Conservation (phyloP, 352 stramenopile genomes). For the Phytophthora agathidicida region DNA sequence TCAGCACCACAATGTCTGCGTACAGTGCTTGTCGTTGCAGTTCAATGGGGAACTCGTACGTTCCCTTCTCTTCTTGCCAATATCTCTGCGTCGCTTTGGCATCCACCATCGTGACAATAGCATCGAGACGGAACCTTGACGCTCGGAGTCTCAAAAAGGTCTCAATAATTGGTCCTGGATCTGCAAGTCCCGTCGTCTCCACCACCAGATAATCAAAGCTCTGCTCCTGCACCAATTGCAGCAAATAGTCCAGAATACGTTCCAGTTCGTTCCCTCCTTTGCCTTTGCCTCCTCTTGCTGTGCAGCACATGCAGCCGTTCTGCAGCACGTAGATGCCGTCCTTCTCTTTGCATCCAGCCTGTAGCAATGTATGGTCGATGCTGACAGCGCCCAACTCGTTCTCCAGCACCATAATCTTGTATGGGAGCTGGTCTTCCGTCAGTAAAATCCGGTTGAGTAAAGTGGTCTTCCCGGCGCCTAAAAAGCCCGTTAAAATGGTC, state of each 20-base stretch:
- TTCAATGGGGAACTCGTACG: slow-evolving; percentile 59
- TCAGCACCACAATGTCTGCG: slow-evolving; percentile 72
- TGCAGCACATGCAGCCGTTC: slow-evolving; percentile 99
- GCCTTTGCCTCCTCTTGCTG: slow-evolving; percentile 89
- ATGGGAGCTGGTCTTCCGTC: slow-evolving; percentile 77
- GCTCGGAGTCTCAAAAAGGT: slow-evolving; percentile 94
- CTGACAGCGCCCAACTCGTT: slow-evolving; percentile 75
- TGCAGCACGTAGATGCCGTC: slow-evolving; percentile 97
- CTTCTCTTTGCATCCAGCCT: slow-evolving; percentile 33
- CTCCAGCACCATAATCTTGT: slow-evolving; percentile 97
- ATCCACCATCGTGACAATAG: slow-evolving; percentile 96
- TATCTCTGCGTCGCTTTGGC: slow-evolving; percentile 66
- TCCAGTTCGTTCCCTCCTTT: slow-evolving; percentile 86
- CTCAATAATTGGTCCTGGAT: slow-evolving; percentile 97
- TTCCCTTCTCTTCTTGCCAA: slow-evolving; percentile 27
- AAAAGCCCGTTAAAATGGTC: slow-evolving; percentile 95
- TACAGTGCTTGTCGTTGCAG: slow-evolving; percentile 72
- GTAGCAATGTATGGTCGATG: slow-evolving; percentile 71
- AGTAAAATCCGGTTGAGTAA: slow-evolving; percentile 96
- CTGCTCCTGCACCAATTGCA: slow-evolving; percentile 62
- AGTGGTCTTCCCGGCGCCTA: slow-evolving; percentile 96
- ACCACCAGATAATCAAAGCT: slow-evolving; percentile 97
- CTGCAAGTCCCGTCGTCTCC: slow-evolving; percentile 96
- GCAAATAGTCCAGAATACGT: slow-evolving; percentile 90
- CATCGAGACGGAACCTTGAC: slow-evolving; percentile 94